Percentiles rank a stretch among this genome's conserved stretches.
Conservation (phyloP, 2,329 filamentous ascomycete genomes). For the Diaporthe sp. region DNA sequence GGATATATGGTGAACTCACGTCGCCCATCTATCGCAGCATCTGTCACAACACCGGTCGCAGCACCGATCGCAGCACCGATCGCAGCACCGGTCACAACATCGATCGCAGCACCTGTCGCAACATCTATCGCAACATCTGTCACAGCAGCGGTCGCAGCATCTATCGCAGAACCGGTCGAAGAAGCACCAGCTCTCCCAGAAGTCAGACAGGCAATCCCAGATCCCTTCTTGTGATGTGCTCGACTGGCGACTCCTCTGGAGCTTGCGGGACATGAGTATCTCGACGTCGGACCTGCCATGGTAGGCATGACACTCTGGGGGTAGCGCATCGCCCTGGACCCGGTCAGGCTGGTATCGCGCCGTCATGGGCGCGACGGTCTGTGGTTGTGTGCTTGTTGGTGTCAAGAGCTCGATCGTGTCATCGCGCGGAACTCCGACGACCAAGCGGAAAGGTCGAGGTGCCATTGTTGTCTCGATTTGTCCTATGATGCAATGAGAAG, state of each 20-base stretch:
- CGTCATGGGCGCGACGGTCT: neutral
- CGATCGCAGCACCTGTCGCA: constrained; percentile 30
- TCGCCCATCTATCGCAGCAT: constrained; percentile 26
- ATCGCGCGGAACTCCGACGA: neutral
- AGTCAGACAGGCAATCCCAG: constrained; percentile 17
- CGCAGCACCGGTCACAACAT: constrained; percentile 13
- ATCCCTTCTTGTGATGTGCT: neutral
- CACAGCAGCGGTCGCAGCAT: constrained; percentile 9
- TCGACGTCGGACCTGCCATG: constrained; percentile 11
- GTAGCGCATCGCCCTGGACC: neutral
- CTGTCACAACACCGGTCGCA: constrained; percentile 30
- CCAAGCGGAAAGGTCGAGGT: neutral
- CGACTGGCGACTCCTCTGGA: neutral
- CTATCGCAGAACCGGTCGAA: constrained; percentile 27
- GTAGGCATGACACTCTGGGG: neutral
- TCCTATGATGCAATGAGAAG: neutral
- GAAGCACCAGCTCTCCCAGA: constrained; percentile 32
- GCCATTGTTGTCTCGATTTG: neutral
- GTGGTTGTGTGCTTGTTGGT: neutral
- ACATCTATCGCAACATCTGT: constrained; percentile 13
- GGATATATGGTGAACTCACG: neutral
- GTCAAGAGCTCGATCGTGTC: constrained; percentile 14
- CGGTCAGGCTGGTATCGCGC: neutral
- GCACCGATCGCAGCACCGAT: constrained; percentile 23
- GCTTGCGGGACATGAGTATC: constrained; percentile 3